These are phyloP conservation scores for Colletotrichum sp. DNA, from an alignment of 2,329 filamentous ascomycete species.

Conservation along the genomic window DNA sequence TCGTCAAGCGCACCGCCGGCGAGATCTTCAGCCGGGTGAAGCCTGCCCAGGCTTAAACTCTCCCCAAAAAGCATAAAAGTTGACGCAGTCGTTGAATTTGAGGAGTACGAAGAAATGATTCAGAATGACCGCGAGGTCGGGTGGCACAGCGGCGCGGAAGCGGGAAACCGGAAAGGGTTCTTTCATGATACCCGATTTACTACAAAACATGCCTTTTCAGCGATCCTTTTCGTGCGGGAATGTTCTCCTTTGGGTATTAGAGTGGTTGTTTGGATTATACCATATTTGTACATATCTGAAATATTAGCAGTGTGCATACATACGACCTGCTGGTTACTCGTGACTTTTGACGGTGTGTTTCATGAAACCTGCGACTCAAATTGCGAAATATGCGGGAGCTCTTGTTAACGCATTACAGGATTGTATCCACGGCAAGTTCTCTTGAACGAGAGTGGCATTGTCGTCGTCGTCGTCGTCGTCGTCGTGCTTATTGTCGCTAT, in stretches of 20 bases:
- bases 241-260: neutral
- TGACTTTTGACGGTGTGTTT: too few relatives aligned
- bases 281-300: neutral
- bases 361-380: too few relatives aligned
- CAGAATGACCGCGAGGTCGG: neutral
- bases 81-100: neutral
- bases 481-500: neutral
- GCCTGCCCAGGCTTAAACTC: constrained; percentile 24
- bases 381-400: neutral
- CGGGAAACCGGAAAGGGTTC: neutral
- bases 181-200: neutral
- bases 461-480: neutral
- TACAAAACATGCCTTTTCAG: neutral
- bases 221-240: neutral
- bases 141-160: neutral
- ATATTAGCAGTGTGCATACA: neutral
- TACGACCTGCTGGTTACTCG: too few relatives aligned
- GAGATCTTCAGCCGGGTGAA: constrained; percentile 60
- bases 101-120: neutral
- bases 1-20: constrained; percentile 82
- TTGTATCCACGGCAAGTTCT: neutral
- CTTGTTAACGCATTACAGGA: neutral
- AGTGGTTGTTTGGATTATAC: neutral
- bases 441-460: neutral
- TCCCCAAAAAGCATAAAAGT: neutral